phyloP scores from a whole-genome alignment of 257 asterid genomes.

The Solanum raphanifolium region DNA sequence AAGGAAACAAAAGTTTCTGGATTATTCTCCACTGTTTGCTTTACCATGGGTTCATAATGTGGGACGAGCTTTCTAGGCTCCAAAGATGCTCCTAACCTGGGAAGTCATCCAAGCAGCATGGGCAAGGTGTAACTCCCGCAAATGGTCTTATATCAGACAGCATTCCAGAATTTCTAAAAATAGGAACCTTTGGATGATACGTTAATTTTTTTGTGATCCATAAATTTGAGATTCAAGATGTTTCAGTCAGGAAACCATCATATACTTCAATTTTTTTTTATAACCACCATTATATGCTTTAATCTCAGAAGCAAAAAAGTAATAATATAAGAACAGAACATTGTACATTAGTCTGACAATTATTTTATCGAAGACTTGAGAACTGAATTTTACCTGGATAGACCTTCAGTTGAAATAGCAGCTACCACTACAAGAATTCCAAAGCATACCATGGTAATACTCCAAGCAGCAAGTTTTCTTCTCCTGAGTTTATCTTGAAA shows the following conservation, averaged over 20 bases:
- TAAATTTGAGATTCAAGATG: background rate
- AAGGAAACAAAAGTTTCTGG: background rate
- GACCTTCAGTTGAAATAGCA: constrained; percentile 16
- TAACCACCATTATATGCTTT: background rate
- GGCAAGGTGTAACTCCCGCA: background rate
- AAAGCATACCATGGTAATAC: constrained; percentile 9
- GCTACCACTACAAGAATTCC: constrained; percentile 20
- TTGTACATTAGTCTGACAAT: background rate
- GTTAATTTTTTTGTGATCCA: background rate
- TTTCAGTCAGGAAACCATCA: background rate
- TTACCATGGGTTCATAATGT: background rate
- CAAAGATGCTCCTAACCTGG: background rate
- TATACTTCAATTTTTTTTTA: background rate
- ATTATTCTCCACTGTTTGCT: background rate
- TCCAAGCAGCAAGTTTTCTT: background rate
- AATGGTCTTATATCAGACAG: background rate
- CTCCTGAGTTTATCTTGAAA: background rate
- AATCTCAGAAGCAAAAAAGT: background rate
- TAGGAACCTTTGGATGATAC: background rate
- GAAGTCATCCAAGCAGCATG: background rate
- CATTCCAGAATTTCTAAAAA: background rate
- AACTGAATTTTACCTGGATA: constrained; percentile 7
- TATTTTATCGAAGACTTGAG: background rate
- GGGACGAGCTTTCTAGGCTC: background rate
- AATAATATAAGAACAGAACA: background rate